Conservation (phyloP, 345 rosid genomes). For the Atalantia buxifolia region DNA sequence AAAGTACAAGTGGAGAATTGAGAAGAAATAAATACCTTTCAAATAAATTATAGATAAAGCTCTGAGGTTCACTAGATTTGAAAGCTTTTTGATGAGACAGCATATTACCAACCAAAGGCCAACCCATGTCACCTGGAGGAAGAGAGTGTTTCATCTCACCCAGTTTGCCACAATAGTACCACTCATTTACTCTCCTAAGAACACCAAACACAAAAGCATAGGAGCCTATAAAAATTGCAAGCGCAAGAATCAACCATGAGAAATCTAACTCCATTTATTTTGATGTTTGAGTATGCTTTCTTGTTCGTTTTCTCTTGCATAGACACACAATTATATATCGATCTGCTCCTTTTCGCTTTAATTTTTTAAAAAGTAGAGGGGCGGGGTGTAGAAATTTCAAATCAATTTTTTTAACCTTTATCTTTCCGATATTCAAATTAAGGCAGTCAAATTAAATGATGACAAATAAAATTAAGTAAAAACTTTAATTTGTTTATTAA, state of each 20-base stretch:
- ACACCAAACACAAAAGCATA: conserved; percentile 23
- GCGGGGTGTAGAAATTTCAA: too few relatives aligned
- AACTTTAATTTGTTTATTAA: too few relatives aligned
- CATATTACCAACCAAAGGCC: conserved; percentile 51
- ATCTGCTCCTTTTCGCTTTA: too few relatives aligned
- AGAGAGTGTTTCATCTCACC: conserved; percentile 32
- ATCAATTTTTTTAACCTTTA: too few relatives aligned
- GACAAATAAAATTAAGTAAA: too few relatives aligned
- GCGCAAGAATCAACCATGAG: conserved; percentile 11
- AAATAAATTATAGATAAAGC: conserved; percentile 26
- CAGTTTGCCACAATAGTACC: conserved; percentile 27
- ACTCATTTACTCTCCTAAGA: conserved; percentile 30
- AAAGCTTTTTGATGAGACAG: conserved; percentile 39
- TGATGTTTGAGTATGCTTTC: not conserved
- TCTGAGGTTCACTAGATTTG: conserved; percentile 44
- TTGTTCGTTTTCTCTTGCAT: not conserved
- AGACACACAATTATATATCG: too few relatives aligned
- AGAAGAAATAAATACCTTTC: conserved; percentile 18
- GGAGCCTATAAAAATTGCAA: conserved; percentile 11
- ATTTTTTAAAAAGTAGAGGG: too few relatives aligned
- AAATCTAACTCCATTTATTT: conserved; percentile 8
- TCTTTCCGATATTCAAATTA: too few relatives aligned
- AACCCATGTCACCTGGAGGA: conserved; percentile 50
- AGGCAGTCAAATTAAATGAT: too few relatives aligned
- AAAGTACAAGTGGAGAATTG: not conserved